Conservation (phyloP, 306 rosid species). For the Dryas octopetala region DNA sequence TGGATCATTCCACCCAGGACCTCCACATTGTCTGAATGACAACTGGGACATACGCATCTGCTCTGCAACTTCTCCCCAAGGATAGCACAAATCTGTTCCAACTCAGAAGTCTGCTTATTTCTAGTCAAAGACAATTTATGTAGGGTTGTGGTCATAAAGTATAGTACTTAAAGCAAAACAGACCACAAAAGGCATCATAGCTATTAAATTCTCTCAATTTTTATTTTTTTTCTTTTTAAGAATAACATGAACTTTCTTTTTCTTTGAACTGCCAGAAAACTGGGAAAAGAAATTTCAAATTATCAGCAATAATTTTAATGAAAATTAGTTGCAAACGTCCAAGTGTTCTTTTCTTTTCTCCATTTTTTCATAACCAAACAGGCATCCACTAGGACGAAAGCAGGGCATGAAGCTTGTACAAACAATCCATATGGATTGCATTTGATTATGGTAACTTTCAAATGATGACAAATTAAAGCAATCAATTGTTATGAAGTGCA, state of each 20-base stretch:
- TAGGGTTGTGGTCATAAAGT: background rate
- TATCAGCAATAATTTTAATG: background rate
- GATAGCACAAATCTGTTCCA: conserved; percentile 47
- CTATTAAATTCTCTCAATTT: background rate
- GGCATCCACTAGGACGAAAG: background rate
- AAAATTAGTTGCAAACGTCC: no score
- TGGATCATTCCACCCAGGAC: conserved; percentile 39
- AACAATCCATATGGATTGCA: background rate
- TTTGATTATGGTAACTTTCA: conserved; percentile 4
- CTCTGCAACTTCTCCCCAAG: conserved; percentile 72
- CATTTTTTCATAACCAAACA: conserved; percentile 9
- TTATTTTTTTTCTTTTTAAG: background rate
- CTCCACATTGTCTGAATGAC: conserved; percentile 68
- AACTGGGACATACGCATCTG: conserved; percentile 64
- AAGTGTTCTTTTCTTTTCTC: no score
- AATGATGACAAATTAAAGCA: background rate
- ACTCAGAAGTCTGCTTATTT: conserved; percentile 60
- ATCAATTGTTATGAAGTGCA: background rate
- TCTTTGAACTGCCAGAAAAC: background rate
- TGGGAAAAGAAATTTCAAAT: background rate
- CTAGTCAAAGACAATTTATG: conserved; percentile 50
- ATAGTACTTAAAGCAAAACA: background rate
- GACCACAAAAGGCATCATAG: conserved; percentile 1
- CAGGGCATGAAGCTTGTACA: background rate
- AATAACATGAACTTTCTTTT: background rate